phyloP scores from a whole-genome alignment of 495 filamentous ascomycete genomes.

The Platismatia glauca region DNA sequence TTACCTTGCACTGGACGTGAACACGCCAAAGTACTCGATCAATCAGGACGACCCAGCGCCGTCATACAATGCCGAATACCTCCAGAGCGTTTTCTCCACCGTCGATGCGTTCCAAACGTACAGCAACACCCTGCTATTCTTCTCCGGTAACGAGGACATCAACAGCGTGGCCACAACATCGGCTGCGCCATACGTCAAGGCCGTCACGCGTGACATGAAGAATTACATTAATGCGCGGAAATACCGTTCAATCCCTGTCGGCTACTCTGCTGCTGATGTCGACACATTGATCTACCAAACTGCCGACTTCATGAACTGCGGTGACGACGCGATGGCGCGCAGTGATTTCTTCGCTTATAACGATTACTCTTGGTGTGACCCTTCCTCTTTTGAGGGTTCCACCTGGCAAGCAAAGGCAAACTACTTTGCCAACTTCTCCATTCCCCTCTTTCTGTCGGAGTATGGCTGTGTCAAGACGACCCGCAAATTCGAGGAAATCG shows the following conservation, averaged over 20 bases:
- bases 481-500: constrained; percentile 74
- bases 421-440: constrained; percentile 80
- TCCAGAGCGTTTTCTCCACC: constrained; percentile 89
- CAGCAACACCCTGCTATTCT: constrained; percentile 86
- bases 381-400: constrained; percentile 62
- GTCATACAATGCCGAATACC: constrained; percentile 88
- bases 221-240: constrained; percentile 69
- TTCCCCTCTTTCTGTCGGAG: constrained; percentile 92
- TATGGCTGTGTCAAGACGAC: constrained; percentile 79
- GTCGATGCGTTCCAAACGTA: constrained; percentile 83
- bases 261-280: constrained; percentile 69
- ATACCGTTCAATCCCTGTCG: constrained; percentile 76
- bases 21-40: constrained; percentile 70
- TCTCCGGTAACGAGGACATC: constrained; percentile 95
- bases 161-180: constrained; percentile 68
- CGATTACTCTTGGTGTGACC: constrained; percentile 96
- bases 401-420: constrained; percentile 90
- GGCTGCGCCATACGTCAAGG: constrained; percentile 83
- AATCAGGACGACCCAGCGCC: constrained; percentile 63
- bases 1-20: constrained; percentile 83
- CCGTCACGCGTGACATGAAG: constrained; percentile 83
- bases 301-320: constrained; percentile 92
- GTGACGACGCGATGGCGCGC: constrained; percentile 63
- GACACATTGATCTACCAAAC: constrained; percentile 78
- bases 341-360: constrained; percentile 97